phyloP scores from a whole-genome alignment of 2,329 filamentous ascomycete species.

The Fusarium floridanum region DNA sequence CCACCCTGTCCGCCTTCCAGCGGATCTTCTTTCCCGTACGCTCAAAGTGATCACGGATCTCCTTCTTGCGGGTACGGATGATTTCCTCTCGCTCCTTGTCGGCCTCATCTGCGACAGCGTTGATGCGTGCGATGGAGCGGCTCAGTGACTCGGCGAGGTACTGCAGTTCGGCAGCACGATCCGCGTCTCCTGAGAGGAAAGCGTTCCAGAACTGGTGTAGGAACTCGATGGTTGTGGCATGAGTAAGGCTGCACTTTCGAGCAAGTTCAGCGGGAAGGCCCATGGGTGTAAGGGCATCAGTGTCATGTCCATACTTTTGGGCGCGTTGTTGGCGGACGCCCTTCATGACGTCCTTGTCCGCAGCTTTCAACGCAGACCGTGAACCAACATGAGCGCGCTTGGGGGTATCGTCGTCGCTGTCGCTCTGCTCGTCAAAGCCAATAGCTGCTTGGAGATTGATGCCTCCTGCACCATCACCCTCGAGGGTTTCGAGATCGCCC shows the following conservation, averaged over 20 bases:
- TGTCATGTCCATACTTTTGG: constrained; percentile 66
- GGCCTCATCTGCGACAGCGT: constrained; percentile 83
- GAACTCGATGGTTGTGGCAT: constrained; percentile 95
- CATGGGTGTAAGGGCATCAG: constrained; percentile 66
- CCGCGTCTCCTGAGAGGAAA: constrained; percentile 88
- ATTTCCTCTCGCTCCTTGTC: constrained; percentile 78
- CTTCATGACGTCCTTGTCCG: constrained; percentile 75
- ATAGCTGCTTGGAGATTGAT: constrained; percentile 74
- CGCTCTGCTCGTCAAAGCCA: constrained; percentile 77
- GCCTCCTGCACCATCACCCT: constrained; percentile 62
- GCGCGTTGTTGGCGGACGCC: constrained; percentile 73
- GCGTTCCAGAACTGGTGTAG: constrained; percentile 97
- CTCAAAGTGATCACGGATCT: constrained; percentile 78
- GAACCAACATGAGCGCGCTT: constrained; percentile 75
- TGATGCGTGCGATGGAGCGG: constrained; percentile 82
- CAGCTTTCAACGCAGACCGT: constrained; percentile 72
- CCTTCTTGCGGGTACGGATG: constrained; percentile 75
- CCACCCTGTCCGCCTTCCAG: constrained; percentile 75
- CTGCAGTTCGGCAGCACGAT: constrained; percentile 82
- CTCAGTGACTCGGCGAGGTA: constrained; percentile 86
- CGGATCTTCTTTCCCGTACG: constrained; percentile 80
- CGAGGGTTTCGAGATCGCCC: constrained; percentile 69
- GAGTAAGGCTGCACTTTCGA: constrained; percentile 75
- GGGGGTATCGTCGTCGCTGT: constrained; percentile 72
- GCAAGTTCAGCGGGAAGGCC: constrained; percentile 66